phyloP scores from a whole-genome alignment of 805 yeast genomes.

The Candida hispaniensis region DNA sequence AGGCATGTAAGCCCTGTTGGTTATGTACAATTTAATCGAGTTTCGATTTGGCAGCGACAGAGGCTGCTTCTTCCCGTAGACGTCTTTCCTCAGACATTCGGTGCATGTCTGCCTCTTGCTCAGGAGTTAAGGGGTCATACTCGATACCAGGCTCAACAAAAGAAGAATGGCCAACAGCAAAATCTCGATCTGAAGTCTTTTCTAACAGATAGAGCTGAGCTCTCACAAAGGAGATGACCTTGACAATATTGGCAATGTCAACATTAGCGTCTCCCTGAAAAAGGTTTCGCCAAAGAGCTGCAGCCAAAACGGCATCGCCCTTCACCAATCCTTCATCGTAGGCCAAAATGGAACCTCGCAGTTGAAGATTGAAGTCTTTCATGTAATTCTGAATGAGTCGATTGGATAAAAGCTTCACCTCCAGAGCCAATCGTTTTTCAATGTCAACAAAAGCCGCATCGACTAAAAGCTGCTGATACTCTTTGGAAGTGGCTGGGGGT shows the following conservation, averaged over 20 bases:
- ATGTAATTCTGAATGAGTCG: slow-evolving; percentile 75
- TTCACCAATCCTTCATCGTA: slow-evolving; percentile 86
- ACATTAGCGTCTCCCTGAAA: slow-evolving; percentile 76
- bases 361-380: slow-evolving; percentile 82
- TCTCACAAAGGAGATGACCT: slow-evolving; percentile 80
- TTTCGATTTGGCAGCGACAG: slow-evolving; percentile 12
- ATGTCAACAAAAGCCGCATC: slow-evolving; percentile 85
- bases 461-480: slow-evolving; percentile 83
- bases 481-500: slow-evolving; percentile 81
- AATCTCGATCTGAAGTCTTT: slow-evolving; percentile 80
- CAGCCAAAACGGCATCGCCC: slow-evolving; percentile 37
- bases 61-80: slow-evolving; percentile 6
- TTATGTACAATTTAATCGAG: slow-evolving; percentile 9
- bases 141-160: slow-evolving; percentile 76
- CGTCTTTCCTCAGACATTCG: slow-evolving; percentile 14
- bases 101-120: slow-evolving; percentile 21
- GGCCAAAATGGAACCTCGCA: slow-evolving; percentile 79
- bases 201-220: slow-evolving; percentile 81
- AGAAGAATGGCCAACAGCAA: slow-evolving; percentile 79
- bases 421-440: slow-evolving; percentile 74
- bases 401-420: slow-evolving; percentile 72
- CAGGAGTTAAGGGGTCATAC: slow-evolving; percentile 58
- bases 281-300: slow-evolving; percentile 58
- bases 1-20: too few species aligned
- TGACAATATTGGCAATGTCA: slow-evolving; percentile 76